Evolutionary conservation across 495 filamentous ascomycete species (phyloP).

Genomic region (Parmelia sp.): DNA sequence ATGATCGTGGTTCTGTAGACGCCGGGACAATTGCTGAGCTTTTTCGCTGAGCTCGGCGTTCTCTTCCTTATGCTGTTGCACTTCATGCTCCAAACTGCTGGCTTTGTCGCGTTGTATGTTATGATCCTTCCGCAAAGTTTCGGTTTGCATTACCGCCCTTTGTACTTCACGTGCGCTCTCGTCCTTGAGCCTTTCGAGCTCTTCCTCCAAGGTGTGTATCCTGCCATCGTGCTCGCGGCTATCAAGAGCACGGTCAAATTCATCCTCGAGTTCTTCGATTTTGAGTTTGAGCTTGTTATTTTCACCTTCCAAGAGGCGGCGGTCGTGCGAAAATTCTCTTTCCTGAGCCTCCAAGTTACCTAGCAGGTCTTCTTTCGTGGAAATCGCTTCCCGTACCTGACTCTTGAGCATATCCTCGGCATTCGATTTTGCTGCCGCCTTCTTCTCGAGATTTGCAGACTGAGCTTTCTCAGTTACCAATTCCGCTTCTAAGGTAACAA

Average conservation of each 20-base stretch:
- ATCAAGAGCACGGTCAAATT: conserved; percentile 77
- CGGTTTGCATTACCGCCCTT: conserved; percentile 49
- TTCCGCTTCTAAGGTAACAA: conserved; percentile 77
- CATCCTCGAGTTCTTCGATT: conserved; percentile 83
- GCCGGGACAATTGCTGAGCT: conserved; percentile 45
- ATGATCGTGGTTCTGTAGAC: conserved; percentile 40
- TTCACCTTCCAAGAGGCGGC: conserved; percentile 72
- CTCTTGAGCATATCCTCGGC: conserved; percentile 59
- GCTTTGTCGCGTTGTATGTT: conserved; percentile 48
- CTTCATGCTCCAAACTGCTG: conserved; percentile 46
- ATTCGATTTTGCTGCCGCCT: conserved; percentile 50
- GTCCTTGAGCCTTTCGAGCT: conserved; percentile 56
- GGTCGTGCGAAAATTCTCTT: conserved; percentile 78
- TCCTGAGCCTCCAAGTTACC: conserved; percentile 90
- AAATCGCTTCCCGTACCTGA: conserved; percentile 52
- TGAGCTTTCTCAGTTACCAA: conserved; percentile 58
- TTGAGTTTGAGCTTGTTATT: conserved; percentile 65
- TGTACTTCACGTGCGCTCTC: conserved; percentile 52
- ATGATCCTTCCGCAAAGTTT: conserved; percentile 51
- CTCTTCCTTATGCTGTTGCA: conserved; percentile 48
- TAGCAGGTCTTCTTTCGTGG: conserved; percentile 89
- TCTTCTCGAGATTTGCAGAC: conserved; percentile 49
- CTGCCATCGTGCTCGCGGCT: conserved; percentile 72
- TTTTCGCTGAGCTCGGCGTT: conserved; percentile 40
- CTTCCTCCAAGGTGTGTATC: conserved; percentile 59